These are phyloP conservation scores for Lactarius deliciosus DNA, from an alignment of 768 basidiomycete genomes.

Conservation along the genomic window DNA sequence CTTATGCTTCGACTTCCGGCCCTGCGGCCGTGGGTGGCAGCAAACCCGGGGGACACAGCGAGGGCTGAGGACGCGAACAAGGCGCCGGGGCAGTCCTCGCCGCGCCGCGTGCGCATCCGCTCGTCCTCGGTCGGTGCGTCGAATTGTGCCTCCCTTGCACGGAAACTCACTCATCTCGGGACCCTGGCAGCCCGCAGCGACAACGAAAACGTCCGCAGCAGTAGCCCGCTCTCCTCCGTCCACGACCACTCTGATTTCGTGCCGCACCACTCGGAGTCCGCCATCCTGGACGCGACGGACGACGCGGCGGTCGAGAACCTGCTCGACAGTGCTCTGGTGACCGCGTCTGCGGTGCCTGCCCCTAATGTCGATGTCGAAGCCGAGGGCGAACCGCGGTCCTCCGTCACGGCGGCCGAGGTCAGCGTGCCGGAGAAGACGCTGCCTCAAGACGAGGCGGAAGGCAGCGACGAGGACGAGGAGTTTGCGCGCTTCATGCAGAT, in stretches of 20 bases:
- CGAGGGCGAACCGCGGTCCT: slow-evolving; percentile 16
- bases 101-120: not conserved
- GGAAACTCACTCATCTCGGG: not conserved
- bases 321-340: not conserved
- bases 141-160: not conserved
- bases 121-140: not conserved
- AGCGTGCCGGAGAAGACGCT: not conserved
- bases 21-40: not conserved
- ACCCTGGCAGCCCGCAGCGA: not conserved
- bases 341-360: not conserved
- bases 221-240: slow-evolving; percentile 21
- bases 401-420: slow-evolving; percentile 10
- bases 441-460: not conserved
- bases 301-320: slow-evolving; percentile 27
- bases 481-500: slow-evolving; percentile 24
- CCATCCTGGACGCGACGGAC: slow-evolving; percentile 20
- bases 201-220: not conserved
- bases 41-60: not conserved
- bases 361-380: not conserved
- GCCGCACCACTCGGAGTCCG: not conserved
- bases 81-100: not conserved
- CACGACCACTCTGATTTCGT: not conserved
- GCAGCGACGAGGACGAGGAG: slow-evolving; percentile 20
- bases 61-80: not conserved
- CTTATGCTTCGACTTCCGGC: not conserved